Evolutionary conservation across 345 rosid species (phyloP).

Genomic region (Gossypium raimondii): DNA sequence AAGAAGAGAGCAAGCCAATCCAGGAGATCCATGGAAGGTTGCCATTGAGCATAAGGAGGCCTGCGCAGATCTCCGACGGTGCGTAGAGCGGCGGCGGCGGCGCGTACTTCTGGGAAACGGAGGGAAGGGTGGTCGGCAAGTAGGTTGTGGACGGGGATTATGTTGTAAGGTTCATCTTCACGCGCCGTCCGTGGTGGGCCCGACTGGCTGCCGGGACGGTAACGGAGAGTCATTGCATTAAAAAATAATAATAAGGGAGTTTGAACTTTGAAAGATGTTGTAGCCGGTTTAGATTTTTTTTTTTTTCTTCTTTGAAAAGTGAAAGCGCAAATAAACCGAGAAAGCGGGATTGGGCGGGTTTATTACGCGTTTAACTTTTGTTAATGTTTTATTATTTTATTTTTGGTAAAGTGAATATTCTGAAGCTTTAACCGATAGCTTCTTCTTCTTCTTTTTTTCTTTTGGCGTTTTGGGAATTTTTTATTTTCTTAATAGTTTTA

Average conservation of each 20-base stretch:
- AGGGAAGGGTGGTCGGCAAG: slow-evolving; percentile 95
- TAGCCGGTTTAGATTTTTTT: not conserved
- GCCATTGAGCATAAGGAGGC: slow-evolving; percentile 76
- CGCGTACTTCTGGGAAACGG: slow-evolving; percentile 92
- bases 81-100: slow-evolving; percentile 77
- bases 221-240: slow-evolving; percentile 37
- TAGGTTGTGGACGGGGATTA: slow-evolving; percentile 88
- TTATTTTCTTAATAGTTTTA: not conserved
- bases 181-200: slow-evolving; percentile 28
- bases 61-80: slow-evolving; percentile 79
- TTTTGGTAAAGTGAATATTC: not conserved
- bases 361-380: not conserved
- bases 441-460: not conserved
- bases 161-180: slow-evolving; percentile 57
- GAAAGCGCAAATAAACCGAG: no score
- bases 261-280: not conserved
- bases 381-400: not conserved
- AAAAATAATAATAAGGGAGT: not conserved
- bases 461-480: not conserved
- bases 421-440: not conserved
- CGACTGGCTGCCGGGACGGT: slow-evolving; percentile 34
- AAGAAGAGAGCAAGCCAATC: slow-evolving; percentile 90
- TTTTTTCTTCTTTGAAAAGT: not conserved
- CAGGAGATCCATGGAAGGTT: slow-evolving; percentile 69
- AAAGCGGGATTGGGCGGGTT: not conserved